Evolutionary conservation across 441 rosid species (phyloP).

Genomic region (Corymbia calophylla): DNA sequence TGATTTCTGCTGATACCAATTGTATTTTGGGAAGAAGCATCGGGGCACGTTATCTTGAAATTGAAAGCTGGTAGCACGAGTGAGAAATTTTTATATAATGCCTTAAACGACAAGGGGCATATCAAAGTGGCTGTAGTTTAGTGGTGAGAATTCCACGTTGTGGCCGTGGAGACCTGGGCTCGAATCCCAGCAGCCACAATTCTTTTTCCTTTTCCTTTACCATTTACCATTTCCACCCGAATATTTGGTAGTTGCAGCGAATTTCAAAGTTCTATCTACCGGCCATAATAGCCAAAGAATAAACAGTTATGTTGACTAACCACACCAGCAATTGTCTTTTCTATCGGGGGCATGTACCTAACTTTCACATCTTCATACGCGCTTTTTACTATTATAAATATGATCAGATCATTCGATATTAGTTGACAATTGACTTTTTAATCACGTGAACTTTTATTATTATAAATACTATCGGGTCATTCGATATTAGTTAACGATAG

Average conservation of each 20-base stretch:
- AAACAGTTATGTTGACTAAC: neutral
- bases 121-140: conserved; percentile 43
- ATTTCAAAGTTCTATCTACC: neutral
- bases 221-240: neutral
- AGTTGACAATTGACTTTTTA: rapidly evolving
- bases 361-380: neutral
- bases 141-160: conserved; percentile 61
- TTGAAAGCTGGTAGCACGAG: no score
- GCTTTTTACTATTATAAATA: neutral
- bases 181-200: conserved; percentile 59
- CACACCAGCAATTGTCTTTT: neutral
- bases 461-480: no score
- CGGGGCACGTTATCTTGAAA: no score
- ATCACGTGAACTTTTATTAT: no score
- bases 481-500: no score
- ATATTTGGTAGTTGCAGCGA: neutral
- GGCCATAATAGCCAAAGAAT: neutral
- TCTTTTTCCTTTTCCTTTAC: neutral
- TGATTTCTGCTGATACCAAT: neutral
- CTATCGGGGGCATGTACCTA: neutral
- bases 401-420: rapidly evolving
- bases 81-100: neutral
- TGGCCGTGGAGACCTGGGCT: conserved; percentile 72
- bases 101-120: rapidly evolving
- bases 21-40: neutral